A percentile compares a stretch with the other conserved stretches of the same genome.
Evolutionary conservation across 2,329 filamentous ascomycete genomes (phyloP).

Genomic region (Aspergillus sergii): DNA sequence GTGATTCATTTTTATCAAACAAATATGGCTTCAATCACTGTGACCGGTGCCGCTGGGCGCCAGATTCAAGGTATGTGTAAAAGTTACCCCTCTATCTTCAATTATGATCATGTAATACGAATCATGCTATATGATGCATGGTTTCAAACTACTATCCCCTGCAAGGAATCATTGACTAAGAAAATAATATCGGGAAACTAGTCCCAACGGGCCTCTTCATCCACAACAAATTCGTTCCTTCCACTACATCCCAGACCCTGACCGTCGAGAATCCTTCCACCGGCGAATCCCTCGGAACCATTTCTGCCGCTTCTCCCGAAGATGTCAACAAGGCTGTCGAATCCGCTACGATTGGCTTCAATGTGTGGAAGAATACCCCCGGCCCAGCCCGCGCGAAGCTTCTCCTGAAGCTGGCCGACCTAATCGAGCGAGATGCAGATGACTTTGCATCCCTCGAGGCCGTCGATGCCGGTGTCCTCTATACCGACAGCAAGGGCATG

Average conservation of each 20-base stretch:
- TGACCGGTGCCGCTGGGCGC: background rate
- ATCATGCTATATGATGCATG: background rate
- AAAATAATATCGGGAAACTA: background rate
- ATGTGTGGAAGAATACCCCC: conserved; percentile 26
- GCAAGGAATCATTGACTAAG: background rate
- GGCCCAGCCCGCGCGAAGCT: conserved; percentile 21
- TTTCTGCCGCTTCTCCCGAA: conserved; percentile 26
- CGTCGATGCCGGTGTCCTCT: conserved; percentile 28
- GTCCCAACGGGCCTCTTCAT: conserved; percentile 33
- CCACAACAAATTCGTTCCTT: conserved; percentile 30
- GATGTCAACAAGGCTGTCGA: conserved; percentile 29
- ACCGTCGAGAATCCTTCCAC: conserved; percentile 29
- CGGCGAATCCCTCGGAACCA: conserved; percentile 21
- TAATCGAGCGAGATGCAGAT: conserved; percentile 31
- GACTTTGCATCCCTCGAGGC: conserved; percentile 29
- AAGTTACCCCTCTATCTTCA: background rate
- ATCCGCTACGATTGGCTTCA: conserved; percentile 24
- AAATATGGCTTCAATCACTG: conserved; percentile 1
- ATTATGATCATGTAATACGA: background rate
- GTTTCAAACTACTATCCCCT: background rate
- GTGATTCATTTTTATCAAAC: background rate
- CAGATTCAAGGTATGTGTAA: conserved; percentile 1
- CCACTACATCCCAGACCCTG: conserved; percentile 21
- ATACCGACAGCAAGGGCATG: conserved; percentile 25
- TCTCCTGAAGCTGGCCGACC: conserved; percentile 29